Percentiles rank a stretch among this genome's conserved stretches.
phyloP scores from a whole-genome alignment of 148 eudicot species.

The Vaccinium macrocarpon region DNA sequence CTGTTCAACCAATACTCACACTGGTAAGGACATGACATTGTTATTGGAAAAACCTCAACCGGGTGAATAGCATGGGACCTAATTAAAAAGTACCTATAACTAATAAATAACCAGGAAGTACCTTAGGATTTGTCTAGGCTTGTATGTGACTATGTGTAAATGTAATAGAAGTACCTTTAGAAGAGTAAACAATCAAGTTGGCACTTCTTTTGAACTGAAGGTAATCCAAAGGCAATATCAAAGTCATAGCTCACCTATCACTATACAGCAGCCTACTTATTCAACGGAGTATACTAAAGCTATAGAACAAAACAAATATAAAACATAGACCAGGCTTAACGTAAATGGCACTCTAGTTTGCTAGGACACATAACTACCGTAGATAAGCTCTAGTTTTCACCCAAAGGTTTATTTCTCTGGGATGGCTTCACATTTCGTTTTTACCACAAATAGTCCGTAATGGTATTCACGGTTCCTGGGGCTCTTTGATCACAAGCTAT shows the following conservation, averaged over 20 bases:
- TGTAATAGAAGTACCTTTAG: neutral
- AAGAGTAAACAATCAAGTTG: neutral
- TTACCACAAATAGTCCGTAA: neutral
- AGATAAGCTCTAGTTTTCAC: neutral
- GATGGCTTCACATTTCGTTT: neutral
- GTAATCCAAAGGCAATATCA: neutral
- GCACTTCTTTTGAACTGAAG: neutral
- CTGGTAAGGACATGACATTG: neutral
- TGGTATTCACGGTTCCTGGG: neutral
- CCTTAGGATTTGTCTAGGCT: neutral
- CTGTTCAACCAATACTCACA: neutral
- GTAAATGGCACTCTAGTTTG: neutral
- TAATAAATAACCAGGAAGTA: neutral
- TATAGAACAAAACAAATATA: no score
- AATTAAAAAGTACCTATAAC: neutral
- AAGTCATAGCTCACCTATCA: neutral
- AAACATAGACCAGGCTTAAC: neutral
- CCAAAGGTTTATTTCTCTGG: neutral
- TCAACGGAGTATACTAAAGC: neutral
- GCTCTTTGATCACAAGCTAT: neutral
- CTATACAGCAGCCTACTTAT: neutral
- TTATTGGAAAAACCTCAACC: neutral
- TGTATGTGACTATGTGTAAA: no score
- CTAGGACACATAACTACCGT: neutral
- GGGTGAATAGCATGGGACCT: neutral